These are phyloP conservation scores for Pichia occidentalis DNA, from an alignment of 805 yeast species.

Conservation along the genomic window DNA sequence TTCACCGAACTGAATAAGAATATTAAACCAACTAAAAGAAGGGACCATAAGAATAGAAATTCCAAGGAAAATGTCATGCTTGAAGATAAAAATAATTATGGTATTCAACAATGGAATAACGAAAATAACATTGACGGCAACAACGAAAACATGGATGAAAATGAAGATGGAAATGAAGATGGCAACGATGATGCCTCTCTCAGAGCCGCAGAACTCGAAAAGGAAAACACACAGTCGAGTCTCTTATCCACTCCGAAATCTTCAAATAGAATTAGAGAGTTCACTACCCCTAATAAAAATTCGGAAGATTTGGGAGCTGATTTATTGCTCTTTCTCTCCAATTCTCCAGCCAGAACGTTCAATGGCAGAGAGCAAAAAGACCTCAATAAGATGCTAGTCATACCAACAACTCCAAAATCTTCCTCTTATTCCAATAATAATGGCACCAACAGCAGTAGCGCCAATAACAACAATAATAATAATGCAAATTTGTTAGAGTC, in stretches of 20 bases:
- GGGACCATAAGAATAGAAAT: no score
- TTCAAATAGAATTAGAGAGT: constrained; percentile 13
- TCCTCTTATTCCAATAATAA: constrained; percentile 14
- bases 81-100: no score
- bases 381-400: constrained; percentile 6
- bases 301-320: constrained; percentile 65
- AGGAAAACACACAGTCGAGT: constrained; percentile 21
- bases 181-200: constrained; percentile 17
- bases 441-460: background rate
- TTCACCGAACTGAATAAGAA: no score
- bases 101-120: no score
- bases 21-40: no score
- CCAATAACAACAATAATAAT: background rate
- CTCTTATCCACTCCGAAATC: constrained; percentile 30
- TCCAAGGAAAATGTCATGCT: no score
- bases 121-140: no score
- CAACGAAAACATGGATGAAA: constrained; percentile 12
- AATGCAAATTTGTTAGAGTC: constrained; percentile 23
- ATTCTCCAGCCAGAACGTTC: constrained; percentile 50
- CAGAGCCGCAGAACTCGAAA: no score
- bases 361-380: constrained; percentile 14
- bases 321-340: constrained; percentile 70
- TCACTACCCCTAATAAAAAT: constrained; percentile 29
- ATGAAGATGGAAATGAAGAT: constrained; percentile 12
- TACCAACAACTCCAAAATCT: constrained; percentile 28